phyloP scores from a whole-genome alignment of 2,329 filamentous ascomycete species.

The Penicillium hordei region DNA sequence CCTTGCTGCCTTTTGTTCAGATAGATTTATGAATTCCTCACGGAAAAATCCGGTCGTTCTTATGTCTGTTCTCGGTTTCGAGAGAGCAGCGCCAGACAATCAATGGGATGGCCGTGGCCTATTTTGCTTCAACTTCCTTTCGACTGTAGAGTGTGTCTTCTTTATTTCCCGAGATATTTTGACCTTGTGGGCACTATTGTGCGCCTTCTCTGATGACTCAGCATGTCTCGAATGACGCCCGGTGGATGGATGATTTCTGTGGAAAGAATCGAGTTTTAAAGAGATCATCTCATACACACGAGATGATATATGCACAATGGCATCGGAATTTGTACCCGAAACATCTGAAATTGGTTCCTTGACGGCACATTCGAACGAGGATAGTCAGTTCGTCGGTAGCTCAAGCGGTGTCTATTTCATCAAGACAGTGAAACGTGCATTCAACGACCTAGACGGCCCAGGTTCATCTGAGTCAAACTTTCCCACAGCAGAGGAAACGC shows the following conservation, averaged over 20 bases:
- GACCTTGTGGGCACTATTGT: neutral
- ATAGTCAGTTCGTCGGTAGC: slow-evolving; percentile 55
- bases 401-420: slow-evolving; percentile 56
- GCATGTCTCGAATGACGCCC: neutral
- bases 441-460: slow-evolving; percentile 35
- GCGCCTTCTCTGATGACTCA: neutral
- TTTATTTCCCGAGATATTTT: neutral
- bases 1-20: slow-evolving; percentile 7
- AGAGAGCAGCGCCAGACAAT: slow-evolving; percentile 3
- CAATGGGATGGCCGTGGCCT: slow-evolving; percentile 10
- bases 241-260: neutral
- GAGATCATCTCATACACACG: neutral
- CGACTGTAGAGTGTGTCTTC: neutral
- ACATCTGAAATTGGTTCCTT: slow-evolving; percentile 46
- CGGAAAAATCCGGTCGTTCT: slow-evolving; percentile 12
- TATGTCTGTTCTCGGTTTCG: slow-evolving; percentile 2
- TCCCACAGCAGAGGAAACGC: slow-evolving; percentile 32
- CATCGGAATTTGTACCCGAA: slow-evolving; percentile 25
- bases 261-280: neutral
- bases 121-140: slow-evolving; percentile 1
- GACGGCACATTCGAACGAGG: slow-evolving; percentile 44
- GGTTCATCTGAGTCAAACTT: slow-evolving; percentile 24
- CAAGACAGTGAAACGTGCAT: slow-evolving; percentile 55
- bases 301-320: neutral
- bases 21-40: slow-evolving; percentile 24